These are phyloP conservation scores for Schizophyllum amplum DNA, from an alignment of 1,284 basidiomycete species.

Conservation along the genomic window DNA sequence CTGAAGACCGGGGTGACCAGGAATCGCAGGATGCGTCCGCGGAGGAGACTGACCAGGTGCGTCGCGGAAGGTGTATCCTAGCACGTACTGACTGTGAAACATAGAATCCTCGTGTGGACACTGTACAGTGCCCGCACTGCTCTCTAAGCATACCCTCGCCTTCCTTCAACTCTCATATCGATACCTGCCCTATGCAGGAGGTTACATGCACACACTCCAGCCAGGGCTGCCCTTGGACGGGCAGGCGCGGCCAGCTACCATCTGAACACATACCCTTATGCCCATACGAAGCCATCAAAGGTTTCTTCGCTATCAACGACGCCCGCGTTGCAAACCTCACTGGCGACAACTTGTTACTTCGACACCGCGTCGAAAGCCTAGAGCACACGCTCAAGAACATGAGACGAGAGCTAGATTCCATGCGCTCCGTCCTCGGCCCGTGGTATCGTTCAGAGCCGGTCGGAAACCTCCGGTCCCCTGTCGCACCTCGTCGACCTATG, in stretches of 20 bases:
- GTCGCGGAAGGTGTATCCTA: neutral
- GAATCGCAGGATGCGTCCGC: neutral
- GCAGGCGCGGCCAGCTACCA: conserved; percentile 32
- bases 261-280: conserved; percentile 40
- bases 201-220: conserved; percentile 41
- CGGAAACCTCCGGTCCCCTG: conserved; percentile 13
- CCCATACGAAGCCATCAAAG: conserved; percentile 54
- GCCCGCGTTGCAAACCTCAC: conserved; percentile 35
- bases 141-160: neutral
- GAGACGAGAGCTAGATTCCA: conserved; percentile 41
- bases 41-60: neutral
- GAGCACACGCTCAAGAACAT: conserved; percentile 42
- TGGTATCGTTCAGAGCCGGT: conserved; percentile 36
- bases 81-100: neutral
- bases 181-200: neutral
- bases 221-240: conserved; percentile 50
- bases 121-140: neutral
- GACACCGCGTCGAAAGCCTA: conserved; percentile 41
- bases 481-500: conserved; percentile 13
- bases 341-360: conserved; percentile 54
- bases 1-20: neutral
- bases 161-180: neutral
- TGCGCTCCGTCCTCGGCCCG: conserved; percentile 51
- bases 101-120: neutral
- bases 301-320: conserved; percentile 46